Conservation (phyloP, 352 stramenopile species). For the Phytophthora fragariaefolia region DNA sequence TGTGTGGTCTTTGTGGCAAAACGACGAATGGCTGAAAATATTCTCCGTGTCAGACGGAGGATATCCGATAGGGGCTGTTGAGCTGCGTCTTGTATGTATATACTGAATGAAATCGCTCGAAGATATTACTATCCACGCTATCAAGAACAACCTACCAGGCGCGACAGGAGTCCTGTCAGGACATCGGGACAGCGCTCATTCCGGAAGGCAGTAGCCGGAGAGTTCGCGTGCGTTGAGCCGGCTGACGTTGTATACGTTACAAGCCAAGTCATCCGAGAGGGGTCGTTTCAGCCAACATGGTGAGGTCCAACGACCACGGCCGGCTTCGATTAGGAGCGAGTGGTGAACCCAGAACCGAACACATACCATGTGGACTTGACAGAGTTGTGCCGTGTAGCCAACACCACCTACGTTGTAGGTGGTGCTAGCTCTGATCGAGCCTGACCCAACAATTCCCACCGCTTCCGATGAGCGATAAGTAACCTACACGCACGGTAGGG, state of each 20-base stretch:
- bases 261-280: neutral
- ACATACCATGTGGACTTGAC: neutral
- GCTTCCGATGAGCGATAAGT: neutral
- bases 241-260: neutral
- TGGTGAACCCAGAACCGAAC: constrained; percentile 13
- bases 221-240: neutral
- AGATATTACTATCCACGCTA: constrained; percentile 10
- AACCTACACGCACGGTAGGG: no score
- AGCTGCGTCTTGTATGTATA: neutral
- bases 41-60: neutral
- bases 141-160: neutral
- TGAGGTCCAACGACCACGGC: neutral
- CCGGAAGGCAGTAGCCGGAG: constrained; percentile 5
- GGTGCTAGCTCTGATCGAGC: neutral
- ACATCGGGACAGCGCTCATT: neutral
- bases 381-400: neutral
- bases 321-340: neutral
- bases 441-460: neutral
- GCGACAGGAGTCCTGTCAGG: neutral
- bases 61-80: neutral
- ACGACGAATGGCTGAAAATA: constrained; percentile 8
- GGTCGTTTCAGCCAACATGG: neutral
- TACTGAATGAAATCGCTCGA: constrained; percentile 1
- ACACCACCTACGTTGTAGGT: no score
- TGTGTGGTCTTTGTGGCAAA: neutral